Percentiles rank a stretch among this genome's conserved stretches.
Evolutionary conservation across 345 rosid species (phyloP).

Genomic region (Triadica sebifera): DNA sequence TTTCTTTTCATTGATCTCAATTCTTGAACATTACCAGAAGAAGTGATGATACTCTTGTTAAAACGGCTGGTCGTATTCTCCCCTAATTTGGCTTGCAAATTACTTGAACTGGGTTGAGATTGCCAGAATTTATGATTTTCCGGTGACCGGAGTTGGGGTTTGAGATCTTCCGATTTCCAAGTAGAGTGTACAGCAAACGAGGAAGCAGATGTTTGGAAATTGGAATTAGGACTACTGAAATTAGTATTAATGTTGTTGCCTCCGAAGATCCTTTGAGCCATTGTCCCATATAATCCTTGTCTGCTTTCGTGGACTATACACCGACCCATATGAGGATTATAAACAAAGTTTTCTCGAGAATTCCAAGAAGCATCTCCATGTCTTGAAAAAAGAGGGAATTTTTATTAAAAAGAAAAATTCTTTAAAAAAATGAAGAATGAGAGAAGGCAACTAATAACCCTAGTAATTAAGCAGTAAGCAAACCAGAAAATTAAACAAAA

Average conservation of each 20-base stretch:
- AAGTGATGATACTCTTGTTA: neutral
- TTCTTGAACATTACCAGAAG: conserved; percentile 19
- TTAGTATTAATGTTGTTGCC: conserved; percentile 27
- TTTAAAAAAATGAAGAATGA: neutral
- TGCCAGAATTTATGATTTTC: conserved; percentile 18
- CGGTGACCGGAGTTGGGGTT: conserved; percentile 13
- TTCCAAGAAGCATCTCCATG: conserved; percentile 56
- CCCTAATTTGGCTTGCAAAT: conserved; percentile 7
- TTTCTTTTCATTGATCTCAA: conserved; percentile 39
- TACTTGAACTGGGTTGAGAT: conserved; percentile 13
- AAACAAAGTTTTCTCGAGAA: conserved; percentile 39
- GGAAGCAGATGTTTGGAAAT: conserved; percentile 15
- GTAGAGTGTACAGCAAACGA: conserved; percentile 16
- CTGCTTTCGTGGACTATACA: conserved; percentile 38
- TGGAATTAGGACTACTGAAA: conserved; percentile 5
- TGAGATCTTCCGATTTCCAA: conserved; percentile 25
- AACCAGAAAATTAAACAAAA: neutral
- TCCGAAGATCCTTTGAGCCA: conserved; percentile 33
- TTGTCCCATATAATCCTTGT: conserved; percentile 31
- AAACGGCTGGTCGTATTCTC: neutral
- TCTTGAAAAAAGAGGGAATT: conserved; percentile 25
- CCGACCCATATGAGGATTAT: conserved; percentile 30
- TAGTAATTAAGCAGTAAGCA: neutral
- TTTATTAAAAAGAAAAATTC: neutral
- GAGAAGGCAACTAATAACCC: neutral